phyloP scores from a whole-genome alignment of 495 filamentous ascomycete species.

The Cudoniella acicularis region DNA sequence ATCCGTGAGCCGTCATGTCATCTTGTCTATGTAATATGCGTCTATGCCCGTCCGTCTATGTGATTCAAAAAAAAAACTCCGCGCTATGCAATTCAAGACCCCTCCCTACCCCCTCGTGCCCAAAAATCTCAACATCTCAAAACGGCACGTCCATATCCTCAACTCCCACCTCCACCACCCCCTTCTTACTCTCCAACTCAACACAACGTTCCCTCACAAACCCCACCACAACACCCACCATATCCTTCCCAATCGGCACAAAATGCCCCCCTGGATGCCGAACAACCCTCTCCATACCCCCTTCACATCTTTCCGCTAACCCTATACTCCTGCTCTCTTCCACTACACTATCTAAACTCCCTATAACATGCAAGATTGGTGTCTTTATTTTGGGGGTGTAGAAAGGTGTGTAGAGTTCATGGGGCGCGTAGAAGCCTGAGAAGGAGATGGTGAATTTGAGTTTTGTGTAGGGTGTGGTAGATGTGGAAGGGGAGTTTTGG shows the following conservation, averaged over 20 bases:
- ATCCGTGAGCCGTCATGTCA: background rate
- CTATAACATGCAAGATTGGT: conserved; percentile 77
- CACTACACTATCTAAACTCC: conserved; percentile 84
- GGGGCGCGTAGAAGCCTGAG: conserved; percentile 71
- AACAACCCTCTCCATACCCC: conserved; percentile 55
- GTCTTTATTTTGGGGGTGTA: conserved; percentile 76
- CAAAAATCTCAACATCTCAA: too few relatives aligned
- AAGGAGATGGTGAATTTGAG: conserved; percentile 80
- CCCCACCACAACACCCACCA: conserved; percentile 65
- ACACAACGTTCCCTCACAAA: conserved; percentile 68
- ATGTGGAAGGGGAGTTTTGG: background rate
- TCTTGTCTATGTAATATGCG: background rate
- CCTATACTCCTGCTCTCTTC: conserved; percentile 64
- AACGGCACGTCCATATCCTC: conserved; percentile 70
- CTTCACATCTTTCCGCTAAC: conserved; percentile 65
- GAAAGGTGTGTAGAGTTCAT: conserved; percentile 57
- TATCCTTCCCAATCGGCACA: conserved; percentile 76
- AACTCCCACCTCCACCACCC: conserved; percentile 38
- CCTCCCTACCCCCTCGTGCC: too few relatives aligned
- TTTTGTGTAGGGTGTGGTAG: conserved; percentile 23
- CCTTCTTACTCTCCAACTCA: too few relatives aligned
- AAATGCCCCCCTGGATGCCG: conserved; percentile 94
- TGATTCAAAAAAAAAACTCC: conserved; percentile 9
- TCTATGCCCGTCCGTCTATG: background rate
- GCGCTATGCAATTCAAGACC: conserved; percentile 7